phyloP scores from a whole-genome alignment of 352 stramenopile species.

The Stramenopiles sp. region DNA sequence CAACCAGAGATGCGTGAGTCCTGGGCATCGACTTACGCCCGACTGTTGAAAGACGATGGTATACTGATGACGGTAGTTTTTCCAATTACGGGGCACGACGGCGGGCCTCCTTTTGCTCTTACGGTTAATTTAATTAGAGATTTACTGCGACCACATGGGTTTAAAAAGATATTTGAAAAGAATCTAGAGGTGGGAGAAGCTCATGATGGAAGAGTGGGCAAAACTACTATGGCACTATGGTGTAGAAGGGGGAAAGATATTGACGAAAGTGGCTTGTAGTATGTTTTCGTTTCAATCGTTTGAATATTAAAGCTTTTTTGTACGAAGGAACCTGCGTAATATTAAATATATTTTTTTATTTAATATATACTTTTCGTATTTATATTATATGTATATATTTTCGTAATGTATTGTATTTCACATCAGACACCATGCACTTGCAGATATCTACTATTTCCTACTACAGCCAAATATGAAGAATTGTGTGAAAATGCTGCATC shows the following conservation, averaged over 20 bases:
- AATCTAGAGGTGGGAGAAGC: no score
- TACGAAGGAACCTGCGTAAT: no score
- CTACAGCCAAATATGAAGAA: neutral
- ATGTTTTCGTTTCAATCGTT: no score
- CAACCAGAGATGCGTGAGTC: conserved; percentile 8
- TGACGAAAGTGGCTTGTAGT: no score
- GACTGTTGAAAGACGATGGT: conserved; percentile 11
- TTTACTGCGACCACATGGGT: conserved; percentile 13
- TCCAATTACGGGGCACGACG: conserved; percentile 14
- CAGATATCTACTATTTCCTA: neutral
- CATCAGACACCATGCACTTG: neutral
- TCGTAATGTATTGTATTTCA: no score
- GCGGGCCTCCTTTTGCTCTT: conserved; percentile 13
- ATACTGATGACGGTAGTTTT: conserved; percentile 11
- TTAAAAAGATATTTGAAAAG: conserved; percentile 7
- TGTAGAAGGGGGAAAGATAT: no score
- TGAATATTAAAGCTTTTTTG: no score
- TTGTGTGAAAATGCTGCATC: neutral
- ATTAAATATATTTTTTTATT: no score
- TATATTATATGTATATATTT: no score
- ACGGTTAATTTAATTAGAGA: conserved; percentile 9
- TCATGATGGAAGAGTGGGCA: no score
- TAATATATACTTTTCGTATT: no score
- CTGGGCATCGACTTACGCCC: conserved; percentile 3
- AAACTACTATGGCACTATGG: no score